Percentiles rank a stretch among this genome's conserved stretches.
These are phyloP conservation scores for Trichoderma gamsii DNA, from an alignment of 495 filamentous ascomycete genomes.

Conservation along the genomic window DNA sequence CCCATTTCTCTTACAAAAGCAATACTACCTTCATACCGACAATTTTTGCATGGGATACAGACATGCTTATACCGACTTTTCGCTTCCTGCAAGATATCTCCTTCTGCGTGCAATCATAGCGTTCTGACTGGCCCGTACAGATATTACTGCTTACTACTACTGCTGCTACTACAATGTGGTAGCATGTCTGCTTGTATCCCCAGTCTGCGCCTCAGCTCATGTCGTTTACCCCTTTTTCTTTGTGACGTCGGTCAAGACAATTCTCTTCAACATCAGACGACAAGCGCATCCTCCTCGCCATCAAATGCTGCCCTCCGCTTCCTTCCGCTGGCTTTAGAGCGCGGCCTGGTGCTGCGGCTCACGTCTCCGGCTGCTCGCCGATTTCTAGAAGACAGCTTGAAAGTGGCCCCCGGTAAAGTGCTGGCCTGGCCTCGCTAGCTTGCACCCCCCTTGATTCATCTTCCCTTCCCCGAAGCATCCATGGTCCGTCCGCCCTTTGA, in stretches of 20 bases:
- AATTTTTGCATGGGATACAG: neutral
- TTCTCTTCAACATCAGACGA: no score
- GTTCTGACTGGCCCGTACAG: neutral
- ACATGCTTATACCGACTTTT: neutral
- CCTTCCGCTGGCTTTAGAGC: no score
- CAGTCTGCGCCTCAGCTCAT: neutral
- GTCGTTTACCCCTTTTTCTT: neutral
- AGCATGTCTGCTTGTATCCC: no score
- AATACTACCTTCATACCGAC: neutral
- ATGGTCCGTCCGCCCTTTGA: neutral
- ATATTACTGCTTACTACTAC: neutral
- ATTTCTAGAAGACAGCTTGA: slow-evolving; percentile 9
- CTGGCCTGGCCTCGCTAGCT: neutral
- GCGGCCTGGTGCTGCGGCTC: neutral
- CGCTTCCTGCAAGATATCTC: neutral
- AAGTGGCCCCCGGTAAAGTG: neutral
- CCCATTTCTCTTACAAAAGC: no score
- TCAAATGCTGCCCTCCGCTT: no score
- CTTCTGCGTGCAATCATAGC: neutral
- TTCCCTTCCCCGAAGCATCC: slow-evolving; percentile 2
- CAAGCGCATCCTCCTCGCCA: no score
- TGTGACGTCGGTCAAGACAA: no score
- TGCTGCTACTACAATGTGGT: neutral
- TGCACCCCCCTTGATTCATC: neutral
- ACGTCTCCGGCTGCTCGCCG: neutral